Conservation (phyloP, 306 rosid species). For the Senna siamea region DNA sequence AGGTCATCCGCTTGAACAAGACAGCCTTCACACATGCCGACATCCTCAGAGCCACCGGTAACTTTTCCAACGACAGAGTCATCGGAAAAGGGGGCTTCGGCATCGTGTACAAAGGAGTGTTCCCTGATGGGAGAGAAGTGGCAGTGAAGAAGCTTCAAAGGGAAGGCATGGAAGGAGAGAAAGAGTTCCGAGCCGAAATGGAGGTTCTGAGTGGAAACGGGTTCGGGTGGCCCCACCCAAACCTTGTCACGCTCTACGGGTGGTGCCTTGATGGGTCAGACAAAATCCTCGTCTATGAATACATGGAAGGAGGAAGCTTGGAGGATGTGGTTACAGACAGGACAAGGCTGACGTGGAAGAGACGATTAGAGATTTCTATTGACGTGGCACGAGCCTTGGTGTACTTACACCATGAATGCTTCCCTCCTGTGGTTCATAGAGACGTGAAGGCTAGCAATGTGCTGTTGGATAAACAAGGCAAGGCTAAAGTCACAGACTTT, state of each 20-base stretch:
- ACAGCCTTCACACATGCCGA: constrained; percentile 78
- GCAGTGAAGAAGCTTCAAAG: constrained; percentile 89
- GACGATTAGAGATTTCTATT: constrained; percentile 65
- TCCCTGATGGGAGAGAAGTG: constrained; percentile 84
- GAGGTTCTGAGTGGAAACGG: constrained; percentile 74
- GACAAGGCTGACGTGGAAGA: constrained; percentile 49
- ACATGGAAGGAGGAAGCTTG: constrained; percentile 89
- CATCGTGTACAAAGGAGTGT: constrained; percentile 74
- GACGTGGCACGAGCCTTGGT: constrained; percentile 81
- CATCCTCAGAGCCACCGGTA: constrained; percentile 71
- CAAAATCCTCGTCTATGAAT: constrained; percentile 75
- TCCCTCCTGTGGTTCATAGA: constrained; percentile 78
- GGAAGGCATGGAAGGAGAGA: constrained; percentile 84
- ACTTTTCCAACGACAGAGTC: constrained; percentile 70
- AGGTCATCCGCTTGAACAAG: constrained; percentile 75
- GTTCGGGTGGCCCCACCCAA: constrained; percentile 85
- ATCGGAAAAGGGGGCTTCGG: constrained; percentile 94
- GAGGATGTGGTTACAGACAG: constrained; percentile 71
- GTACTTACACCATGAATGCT: constrained; percentile 83
- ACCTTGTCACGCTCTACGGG: constrained; percentile 84
- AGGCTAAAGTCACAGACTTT: constrained; percentile 81
- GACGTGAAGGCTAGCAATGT: constrained; percentile 96
- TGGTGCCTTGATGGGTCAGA: constrained; percentile 83
- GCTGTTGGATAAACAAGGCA: constrained; percentile 70
- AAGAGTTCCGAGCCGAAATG: constrained; percentile 87